These are phyloP conservation scores for Camptophora hylomeconis DNA, from an alignment of 2,329 filamentous ascomycete species.

Conservation along the genomic window DNA sequence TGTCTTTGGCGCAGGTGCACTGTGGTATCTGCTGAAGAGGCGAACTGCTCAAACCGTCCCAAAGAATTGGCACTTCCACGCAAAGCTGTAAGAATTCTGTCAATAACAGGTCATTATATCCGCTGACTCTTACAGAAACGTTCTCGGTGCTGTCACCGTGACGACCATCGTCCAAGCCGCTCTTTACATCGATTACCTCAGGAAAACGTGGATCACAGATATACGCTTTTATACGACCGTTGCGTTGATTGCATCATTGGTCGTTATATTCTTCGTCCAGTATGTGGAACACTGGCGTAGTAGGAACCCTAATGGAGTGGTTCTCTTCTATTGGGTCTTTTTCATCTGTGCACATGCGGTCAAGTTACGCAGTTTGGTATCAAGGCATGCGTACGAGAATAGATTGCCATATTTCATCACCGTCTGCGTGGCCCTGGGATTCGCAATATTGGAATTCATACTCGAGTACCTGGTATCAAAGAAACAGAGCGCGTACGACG, in stretches of 20 bases:
- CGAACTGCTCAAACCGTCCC: slow-evolving; percentile 53
- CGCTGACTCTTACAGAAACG: slow-evolving; percentile 29
- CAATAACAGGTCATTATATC: slow-evolving; percentile 1
- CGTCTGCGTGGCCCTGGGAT: slow-evolving; percentile 58
- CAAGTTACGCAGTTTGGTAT: slow-evolving; percentile 75
- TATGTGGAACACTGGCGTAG: slow-evolving; percentile 76
- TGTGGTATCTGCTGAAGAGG: slow-evolving; percentile 66
- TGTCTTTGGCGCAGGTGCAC: slow-evolving; percentile 59
- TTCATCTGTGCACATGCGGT: slow-evolving; percentile 65
- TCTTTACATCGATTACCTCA: slow-evolving; percentile 60
- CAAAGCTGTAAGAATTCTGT: slow-evolving; percentile 57
- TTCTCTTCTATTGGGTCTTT: slow-evolving; percentile 84
- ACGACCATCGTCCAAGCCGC: slow-evolving; percentile 59
- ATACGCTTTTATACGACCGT: slow-evolving; percentile 77
- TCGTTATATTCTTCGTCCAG: slow-evolving; percentile 65
- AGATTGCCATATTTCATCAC: slow-evolving; percentile 63
- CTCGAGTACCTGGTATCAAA: slow-evolving; percentile 85
- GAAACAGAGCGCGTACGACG: slow-evolving; percentile 54
- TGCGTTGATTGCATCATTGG: slow-evolving; percentile 57
- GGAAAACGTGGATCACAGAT: slow-evolving; percentile 60
- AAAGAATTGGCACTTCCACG: slow-evolving; percentile 87
- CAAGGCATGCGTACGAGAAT: slow-evolving; percentile 56
- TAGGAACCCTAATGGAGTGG: slow-evolving; percentile 74
- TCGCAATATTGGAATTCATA: slow-evolving; percentile 58
- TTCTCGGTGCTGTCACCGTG: slow-evolving; percentile 55